Evolutionary conservation across 148 eudicot genomes (phyloP), one percentile per base, ranked within the genome.

Genomic region (Rhododendron henanense): DNA sequence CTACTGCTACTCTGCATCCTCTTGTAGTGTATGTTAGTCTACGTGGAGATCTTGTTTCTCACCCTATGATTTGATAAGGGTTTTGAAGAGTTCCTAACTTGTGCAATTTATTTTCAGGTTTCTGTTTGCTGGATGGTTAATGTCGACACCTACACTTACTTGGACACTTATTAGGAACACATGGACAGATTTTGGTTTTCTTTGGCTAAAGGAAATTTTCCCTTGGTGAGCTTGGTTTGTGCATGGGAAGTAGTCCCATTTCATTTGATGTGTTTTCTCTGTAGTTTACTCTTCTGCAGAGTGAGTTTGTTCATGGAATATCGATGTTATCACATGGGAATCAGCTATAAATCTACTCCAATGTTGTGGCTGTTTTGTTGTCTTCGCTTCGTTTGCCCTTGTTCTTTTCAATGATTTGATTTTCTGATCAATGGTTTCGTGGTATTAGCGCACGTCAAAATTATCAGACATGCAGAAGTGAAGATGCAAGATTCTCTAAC

Each of bases 131-230:
- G 83, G 65, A 35, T 61, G 33, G 80, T 69, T 74, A 13, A 33
- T 63, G 18, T 63, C 19, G 14, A 78, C 80, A 51, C 35, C 48
- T 41, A 53, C 57, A 73, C 4, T 25, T 11, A 23, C 79, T 61
- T 39, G 1, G 45, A 76, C 85, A 9, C 16, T 41, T 87, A 45
- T 33, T 37, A 79, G n/a, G 61, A 63, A 65, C 19, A 25, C 10
- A 65, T 59, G 53, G n/a, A 87, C 45, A 25, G 28, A 25, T 67
- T 78, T 63, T 84, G 33, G 41, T 55, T 83, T 87, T 69, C 59
- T n/a, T 15, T 81, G 9, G 28, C 18, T 83, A 39, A 18, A 78
- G 51, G 31, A 65, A 41, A 9, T 47, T 84, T 16, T 19, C 28
- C 33, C 19, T 39, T 11, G n/a, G 67, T 67, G 79, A 78, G 79